Conservation (phyloP, 257 asterid genomes). For the Solanum pimpinellifolium region DNA sequence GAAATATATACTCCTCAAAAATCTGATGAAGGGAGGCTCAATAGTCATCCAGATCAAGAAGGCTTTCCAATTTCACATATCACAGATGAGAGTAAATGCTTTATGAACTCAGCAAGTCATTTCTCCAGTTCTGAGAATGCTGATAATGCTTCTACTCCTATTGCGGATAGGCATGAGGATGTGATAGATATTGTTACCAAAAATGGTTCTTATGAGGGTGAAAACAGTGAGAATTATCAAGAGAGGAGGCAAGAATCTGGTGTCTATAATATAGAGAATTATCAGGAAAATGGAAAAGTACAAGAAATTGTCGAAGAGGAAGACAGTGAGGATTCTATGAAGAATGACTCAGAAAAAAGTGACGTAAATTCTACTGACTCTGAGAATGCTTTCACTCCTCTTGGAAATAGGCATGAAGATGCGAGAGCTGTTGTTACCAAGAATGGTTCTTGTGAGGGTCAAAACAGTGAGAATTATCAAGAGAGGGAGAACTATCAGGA, state of each 20-base stretch:
- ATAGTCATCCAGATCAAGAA: constrained; percentile 3
- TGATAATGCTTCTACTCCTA: constrained; percentile 5
- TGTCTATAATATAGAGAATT: constrained; percentile 1
- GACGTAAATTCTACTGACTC: constrained; percentile 10
- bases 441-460: constrained; percentile 8
- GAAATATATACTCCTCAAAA: neutral
- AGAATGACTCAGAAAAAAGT: constrained; percentile 11
- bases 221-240: neutral
- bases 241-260: neutral
- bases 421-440: constrained; percentile 5
- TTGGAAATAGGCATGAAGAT: constrained; percentile 1
- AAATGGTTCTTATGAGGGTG: constrained; percentile 9
- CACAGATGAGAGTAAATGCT: constrained; percentile 1
- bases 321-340: constrained; percentile 1
- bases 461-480: neutral
- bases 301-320: constrained; percentile 11
- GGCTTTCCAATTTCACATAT: constrained; percentile 3
- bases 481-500: constrained; percentile 11
- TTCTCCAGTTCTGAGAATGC: neutral
- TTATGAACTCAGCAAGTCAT: neutral
- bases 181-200: constrained; percentile 4
- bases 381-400: constrained; percentile 5
- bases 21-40: constrained; percentile 1
- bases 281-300: constrained; percentile 14
- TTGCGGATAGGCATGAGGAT: neutral